Evolutionary conservation across 2,329 filamentous ascomycete species (phyloP).

Genomic region (Ceratocystis lukuohia): DNA sequence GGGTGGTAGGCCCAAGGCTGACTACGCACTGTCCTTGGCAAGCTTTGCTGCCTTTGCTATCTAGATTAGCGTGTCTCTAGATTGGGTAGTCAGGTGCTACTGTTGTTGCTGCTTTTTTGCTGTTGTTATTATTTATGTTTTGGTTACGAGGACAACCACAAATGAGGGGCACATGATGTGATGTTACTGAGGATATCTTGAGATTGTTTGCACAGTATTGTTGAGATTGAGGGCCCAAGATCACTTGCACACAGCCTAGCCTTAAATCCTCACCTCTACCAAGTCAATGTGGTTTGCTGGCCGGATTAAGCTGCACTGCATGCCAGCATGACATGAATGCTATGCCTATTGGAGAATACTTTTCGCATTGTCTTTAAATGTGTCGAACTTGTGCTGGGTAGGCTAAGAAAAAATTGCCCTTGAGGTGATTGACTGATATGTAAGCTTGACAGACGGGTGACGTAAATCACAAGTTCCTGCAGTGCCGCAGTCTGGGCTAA

Average conservation of each 20-base stretch:
- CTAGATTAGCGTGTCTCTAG: too few species aligned
- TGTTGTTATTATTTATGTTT: background rate
- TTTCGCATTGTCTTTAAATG: background rate
- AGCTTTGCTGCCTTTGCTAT: too few species aligned
- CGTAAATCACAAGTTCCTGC: background rate
- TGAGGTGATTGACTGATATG: background rate
- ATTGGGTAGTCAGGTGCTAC: background rate
- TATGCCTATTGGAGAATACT: background rate
- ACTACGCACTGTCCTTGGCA: background rate
- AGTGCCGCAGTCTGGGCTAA: background rate
- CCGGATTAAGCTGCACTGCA: constrained; percentile 1
- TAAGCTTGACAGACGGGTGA: background rate
- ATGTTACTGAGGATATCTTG: background rate
- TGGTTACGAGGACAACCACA: constrained; percentile 3
- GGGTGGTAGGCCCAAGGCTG: background rate
- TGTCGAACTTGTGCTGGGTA: background rate
- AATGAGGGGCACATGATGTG: background rate
- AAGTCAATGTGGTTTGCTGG: background rate
- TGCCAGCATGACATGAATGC: background rate
- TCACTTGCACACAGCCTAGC: background rate
- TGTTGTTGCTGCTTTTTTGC: background rate
- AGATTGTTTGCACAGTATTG: background rate
- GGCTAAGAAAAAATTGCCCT: background rate
- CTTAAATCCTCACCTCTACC: background rate
- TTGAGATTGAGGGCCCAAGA: background rate